Percentiles rank a stretch among this genome's conserved stretches.
phyloP scores from a whole-genome alignment of 2,329 filamentous ascomycete species.

The Diaporthe eres region DNA sequence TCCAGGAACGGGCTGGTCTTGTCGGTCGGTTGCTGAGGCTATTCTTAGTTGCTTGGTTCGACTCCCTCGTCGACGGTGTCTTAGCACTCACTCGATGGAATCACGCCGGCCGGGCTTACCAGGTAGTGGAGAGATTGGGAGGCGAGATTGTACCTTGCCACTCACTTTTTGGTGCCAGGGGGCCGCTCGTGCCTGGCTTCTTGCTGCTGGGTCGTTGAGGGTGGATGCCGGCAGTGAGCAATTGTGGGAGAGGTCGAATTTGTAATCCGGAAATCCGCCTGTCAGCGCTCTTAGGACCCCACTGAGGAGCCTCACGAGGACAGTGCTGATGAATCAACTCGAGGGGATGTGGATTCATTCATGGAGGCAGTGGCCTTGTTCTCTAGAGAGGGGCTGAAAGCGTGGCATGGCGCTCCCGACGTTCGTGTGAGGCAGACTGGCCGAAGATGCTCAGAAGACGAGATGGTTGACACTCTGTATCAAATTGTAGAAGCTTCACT shows the following conservation, averaged over 20 bases:
- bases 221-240: neutral
- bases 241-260: neutral
- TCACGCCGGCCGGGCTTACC: neutral
- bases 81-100: neutral
- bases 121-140: neutral
- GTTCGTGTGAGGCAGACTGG: neutral
- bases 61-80: neutral
- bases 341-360: neutral
- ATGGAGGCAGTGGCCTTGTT: neutral
- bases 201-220: neutral
- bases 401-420: neutral
- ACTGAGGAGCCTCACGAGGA: neutral
- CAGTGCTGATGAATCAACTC: neutral
- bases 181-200: neutral
- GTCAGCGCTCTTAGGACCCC: conserved; percentile 8
- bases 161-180: neutral
- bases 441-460: neutral
- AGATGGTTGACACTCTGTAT: neutral
- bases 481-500: neutral
- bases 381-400: neutral
- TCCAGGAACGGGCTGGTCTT: neutral
- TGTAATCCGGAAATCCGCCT: neutral
- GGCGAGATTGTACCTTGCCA: neutral
- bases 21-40: neutral
- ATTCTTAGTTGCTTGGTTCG: neutral